Percentiles rank a stretch among this genome's conserved stretches.
These are phyloP conservation scores for Phaseolus coccineus DNA, from an alignment of 331 rosid genomes.

Conservation along the genomic window DNA sequence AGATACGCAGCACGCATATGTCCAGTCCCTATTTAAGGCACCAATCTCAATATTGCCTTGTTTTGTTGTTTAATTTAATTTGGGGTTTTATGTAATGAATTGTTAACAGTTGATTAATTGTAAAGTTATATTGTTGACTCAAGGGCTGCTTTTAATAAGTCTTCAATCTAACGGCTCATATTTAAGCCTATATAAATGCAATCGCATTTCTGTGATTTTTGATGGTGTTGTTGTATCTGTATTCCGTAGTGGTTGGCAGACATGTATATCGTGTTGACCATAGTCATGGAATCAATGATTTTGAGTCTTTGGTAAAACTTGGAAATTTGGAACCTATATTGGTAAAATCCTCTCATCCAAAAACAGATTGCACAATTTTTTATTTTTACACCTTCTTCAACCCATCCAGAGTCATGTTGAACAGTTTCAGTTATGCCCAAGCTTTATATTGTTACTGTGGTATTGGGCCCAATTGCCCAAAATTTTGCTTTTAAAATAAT, in stretches of 20 bases:
- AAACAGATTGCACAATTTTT: too few relatives aligned
- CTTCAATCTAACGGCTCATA: not conserved
- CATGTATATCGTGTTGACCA: slow-evolving; percentile 24
- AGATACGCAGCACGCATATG: slow-evolving; percentile 14
- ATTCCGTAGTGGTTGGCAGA: not conserved
- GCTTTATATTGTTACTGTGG: too few relatives aligned
- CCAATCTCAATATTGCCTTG: not conserved
- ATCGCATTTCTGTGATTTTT: not conserved
- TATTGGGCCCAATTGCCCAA: too few relatives aligned
- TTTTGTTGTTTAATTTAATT: not conserved
- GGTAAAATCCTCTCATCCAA: not conserved
- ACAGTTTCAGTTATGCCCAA: too few relatives aligned
- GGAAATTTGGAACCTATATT: not conserved
- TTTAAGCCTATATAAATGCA: not conserved
- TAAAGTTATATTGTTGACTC: not conserved
- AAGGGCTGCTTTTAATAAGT: not conserved
- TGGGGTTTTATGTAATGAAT: not conserved
- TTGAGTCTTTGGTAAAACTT: not conserved
- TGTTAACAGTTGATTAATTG: not conserved
- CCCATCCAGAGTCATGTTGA: too few relatives aligned
- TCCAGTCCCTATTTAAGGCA: slow-evolving; percentile 17
- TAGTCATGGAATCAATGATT: slow-evolving; percentile 7
- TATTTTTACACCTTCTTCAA: not conserved
- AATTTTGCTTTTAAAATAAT: too few relatives aligned
- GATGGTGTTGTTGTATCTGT: not conserved